Base-by-base conservation (phyloP, 139 green algal genomes). In the Diplosphaera chodatii region DNA sequence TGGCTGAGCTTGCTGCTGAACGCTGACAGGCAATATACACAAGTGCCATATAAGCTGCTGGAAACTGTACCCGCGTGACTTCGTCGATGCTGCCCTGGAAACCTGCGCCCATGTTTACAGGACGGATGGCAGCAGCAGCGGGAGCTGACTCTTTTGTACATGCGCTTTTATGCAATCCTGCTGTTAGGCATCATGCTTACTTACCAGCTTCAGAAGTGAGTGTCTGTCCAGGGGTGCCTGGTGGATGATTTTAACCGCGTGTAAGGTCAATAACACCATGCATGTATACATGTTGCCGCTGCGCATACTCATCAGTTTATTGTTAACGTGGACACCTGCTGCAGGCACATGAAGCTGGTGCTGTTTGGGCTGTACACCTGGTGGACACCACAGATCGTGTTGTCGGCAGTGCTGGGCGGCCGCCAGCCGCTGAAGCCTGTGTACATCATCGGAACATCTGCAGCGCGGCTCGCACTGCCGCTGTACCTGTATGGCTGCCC, bases 321-420 rank as follows among this genome's bases (percentile, higher is more conserved):
- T n/a, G n/a, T 48, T 10, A 10, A 48, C 37, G 16, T 59, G 8
- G 48, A 5, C 48, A 27, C 3, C 48, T 25, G 0, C 8, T 41
- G 70, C 78, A 83, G 78, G 48, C 68, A 81, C 31, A 40, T 87
- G 32, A 37, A 63, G 1, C 2, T 80, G 31, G 48, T 92, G 64
- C 55, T 88, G 40, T 83, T 93, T 71, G 22, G 63, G 1, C 63
- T 87, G 56, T 84, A 83, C 80, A 84, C 66, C 64, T 97, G 93
- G 73, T 97, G 92, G 92, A 28, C 93, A 21, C 92, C 92, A 21
- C 92, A 97, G 74, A 86, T 97, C 59, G 34, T 93, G 34, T 76
- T 85, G 69, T 91, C 80, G 72, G 86, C 78, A 4, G 28, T 32
- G 1, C 66, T 31, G 15, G 88, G 91, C 69, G 30, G 73, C 21